Evolutionary conservation across 345 rosid species (phyloP).

Genomic region (Ceriops tagal): DNA sequence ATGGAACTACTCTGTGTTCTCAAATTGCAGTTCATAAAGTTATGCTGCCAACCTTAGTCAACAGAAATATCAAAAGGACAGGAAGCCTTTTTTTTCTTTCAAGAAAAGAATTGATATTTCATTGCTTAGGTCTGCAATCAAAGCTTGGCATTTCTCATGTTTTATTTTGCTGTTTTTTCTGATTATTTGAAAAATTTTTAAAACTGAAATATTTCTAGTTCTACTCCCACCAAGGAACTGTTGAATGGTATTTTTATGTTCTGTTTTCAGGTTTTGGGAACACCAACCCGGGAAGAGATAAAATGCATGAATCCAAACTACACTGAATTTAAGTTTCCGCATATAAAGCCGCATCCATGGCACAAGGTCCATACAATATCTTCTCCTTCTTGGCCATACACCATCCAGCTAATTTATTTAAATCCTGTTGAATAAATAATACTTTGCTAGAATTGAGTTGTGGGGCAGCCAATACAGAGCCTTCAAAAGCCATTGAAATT

Average conservation of each 20-base stretch:
- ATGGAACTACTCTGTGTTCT: background rate
- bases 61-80: background rate
- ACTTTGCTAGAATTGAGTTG: too few relatives aligned
- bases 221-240: background rate
- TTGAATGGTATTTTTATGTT: background rate
- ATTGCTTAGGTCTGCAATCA: background rate
- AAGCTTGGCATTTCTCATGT: background rate
- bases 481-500: background rate
- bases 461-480: background rate
- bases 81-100: background rate
- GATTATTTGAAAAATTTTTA: background rate
- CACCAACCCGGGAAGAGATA: slow-evolving; percentile 95
- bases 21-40: background rate
- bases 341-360: slow-evolving; percentile 97
- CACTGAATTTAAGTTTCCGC: slow-evolving; percentile 90
- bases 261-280: slow-evolving; percentile 67
- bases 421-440: too few relatives aligned
- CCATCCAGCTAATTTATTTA: background rate
- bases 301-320: slow-evolving; percentile 99
- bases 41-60: background rate
- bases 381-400: background rate
- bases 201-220: background rate
- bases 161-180: background rate
- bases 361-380: slow-evolving; percentile 54
- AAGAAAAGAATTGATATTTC: background rate